These are phyloP conservation scores for Pichia sp. DNA, from an alignment of 1,139 yeast species.

Conservation along the genomic window DNA sequence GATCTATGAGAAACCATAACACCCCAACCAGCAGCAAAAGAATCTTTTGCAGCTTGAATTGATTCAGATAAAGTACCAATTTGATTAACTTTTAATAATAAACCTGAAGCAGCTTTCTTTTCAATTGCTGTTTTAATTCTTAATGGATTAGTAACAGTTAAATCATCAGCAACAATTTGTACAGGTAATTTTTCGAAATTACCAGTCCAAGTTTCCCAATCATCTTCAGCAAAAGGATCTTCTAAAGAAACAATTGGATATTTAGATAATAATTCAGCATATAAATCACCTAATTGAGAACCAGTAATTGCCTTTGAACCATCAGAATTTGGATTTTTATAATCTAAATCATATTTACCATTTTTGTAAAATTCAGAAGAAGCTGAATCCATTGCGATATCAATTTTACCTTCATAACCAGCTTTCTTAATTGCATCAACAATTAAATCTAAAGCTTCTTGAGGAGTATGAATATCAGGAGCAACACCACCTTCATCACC, in stretches of 20 bases:
- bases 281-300: slow-evolving; percentile 75
- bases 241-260: slow-evolving; percentile 97
- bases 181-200: slow-evolving; percentile 66
- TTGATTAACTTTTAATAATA: slow-evolving; percentile 93
- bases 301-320: slow-evolving; percentile 84
- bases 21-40: slow-evolving; percentile 93
- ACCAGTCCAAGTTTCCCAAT: slow-evolving; percentile 95
- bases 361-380: slow-evolving; percentile 95
- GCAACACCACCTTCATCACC: slow-evolving; percentile 99
- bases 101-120: slow-evolving; percentile 88
- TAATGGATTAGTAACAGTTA: slow-evolving; percentile 93
- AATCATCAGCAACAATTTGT: slow-evolving; percentile 94
- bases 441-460: slow-evolving; percentile 92
- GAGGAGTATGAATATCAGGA: slow-evolving; percentile 87
- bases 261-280: slow-evolving; percentile 68
- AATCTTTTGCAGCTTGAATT: slow-evolving; percentile 86
- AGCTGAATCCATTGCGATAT: slow-evolving; percentile 91
- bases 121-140: slow-evolving; percentile 93
- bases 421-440: slow-evolving; percentile 80
- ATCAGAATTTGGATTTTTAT: slow-evolving; percentile 92
- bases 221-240: slow-evolving; percentile 98
- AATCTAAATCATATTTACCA: slow-evolving; percentile 93
- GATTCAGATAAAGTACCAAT: slow-evolving; percentile 90
- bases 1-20: slow-evolving; percentile 98
- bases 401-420: slow-evolving; percentile 87